Evolutionary conservation across 495 filamentous ascomycete genomes (phyloP).

Genomic region (Sporormia fimetaria): DNA sequence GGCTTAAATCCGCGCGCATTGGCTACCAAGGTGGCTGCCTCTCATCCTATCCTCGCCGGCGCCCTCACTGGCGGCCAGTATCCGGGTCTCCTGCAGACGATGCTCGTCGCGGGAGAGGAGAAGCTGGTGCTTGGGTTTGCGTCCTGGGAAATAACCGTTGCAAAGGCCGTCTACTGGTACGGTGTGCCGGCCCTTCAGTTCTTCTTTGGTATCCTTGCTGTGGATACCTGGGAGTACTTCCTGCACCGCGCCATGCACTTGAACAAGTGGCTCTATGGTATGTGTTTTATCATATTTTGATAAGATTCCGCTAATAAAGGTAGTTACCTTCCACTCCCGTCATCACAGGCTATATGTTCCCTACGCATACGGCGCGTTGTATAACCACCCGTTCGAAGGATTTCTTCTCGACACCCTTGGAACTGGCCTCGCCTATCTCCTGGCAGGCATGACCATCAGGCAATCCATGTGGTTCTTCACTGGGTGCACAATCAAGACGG

Average conservation of each 20-base stretch:
- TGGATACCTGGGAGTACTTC: conserved; percentile 98
- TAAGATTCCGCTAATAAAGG: conserved; percentile 18
- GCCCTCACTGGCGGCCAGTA: conserved; percentile 64
- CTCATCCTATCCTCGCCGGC: conserved; percentile 55
- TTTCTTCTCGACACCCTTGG: conserved; percentile 88
- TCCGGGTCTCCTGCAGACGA: conserved; percentile 39
- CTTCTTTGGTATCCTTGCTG: conserved; percentile 52
- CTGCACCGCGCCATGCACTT: conserved; percentile 87
- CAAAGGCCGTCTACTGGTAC: conserved; percentile 66
- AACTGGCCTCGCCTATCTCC: conserved; percentile 66
- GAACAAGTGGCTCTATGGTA: conserved; percentile 94
- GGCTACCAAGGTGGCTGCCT: conserved; percentile 30
- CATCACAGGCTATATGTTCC: conserved; percentile 95
- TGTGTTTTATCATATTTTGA: conserved; percentile 31
- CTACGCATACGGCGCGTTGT: conserved; percentile 92
- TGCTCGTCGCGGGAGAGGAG: conserved; percentile 19
- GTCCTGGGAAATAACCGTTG: conserved; percentile 64
- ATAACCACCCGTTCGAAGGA: conserved; percentile 89
- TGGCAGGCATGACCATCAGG: conserved; percentile 62
- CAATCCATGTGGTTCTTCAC: conserved; percentile 81
- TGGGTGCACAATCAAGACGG: conserved; percentile 78
- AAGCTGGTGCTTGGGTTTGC: conserved; percentile 37
- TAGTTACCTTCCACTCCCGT: conserved; percentile 79
- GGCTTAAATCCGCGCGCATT: conserved; percentile 34
- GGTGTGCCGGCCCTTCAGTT: conserved; percentile 67